These are phyloP conservation scores for Cerioporus squamosus DNA, from an alignment of 1,284 basidiomycete species.

Conservation along the genomic window DNA sequence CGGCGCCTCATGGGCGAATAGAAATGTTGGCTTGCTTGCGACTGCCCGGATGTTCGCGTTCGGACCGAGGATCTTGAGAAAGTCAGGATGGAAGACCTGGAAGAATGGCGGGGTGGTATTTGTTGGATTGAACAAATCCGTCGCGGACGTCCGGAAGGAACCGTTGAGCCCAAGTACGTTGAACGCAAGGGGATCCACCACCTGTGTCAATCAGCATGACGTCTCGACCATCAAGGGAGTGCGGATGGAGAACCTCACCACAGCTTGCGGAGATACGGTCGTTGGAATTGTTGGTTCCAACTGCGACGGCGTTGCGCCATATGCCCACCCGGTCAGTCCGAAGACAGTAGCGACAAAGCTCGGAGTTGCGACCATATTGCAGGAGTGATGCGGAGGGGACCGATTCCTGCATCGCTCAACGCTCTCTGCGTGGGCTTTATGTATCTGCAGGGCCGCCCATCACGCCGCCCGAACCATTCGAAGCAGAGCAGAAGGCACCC, in stretches of 20 bases:
- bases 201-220: too few species aligned
- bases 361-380: slow-evolving; percentile 15
- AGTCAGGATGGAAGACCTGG: slow-evolving; percentile 68
- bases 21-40: slow-evolving; percentile 59
- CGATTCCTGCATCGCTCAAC: neutral
- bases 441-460: slow-evolving; percentile 3
- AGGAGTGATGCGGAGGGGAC: neutral
- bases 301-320: slow-evolving; percentile 6
- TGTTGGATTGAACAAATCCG: slow-evolving; percentile 43
- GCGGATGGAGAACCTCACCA: slow-evolving; percentile 19
- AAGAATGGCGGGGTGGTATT: slow-evolving; percentile 60
- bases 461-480: neutral
- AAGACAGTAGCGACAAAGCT: slow-evolving; percentile 3
- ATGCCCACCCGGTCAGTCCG: slow-evolving; percentile 14
- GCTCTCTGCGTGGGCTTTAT: slow-evolving; percentile 11
- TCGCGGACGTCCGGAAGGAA: slow-evolving; percentile 34
- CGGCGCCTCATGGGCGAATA: slow-evolving; percentile 78
- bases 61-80: slow-evolving; percentile 62
- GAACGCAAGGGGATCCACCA: slow-evolving; percentile 35
- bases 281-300: neutral
- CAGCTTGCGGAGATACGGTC: slow-evolving; percentile 26
- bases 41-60: slow-evolving; percentile 62
- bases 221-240: too few species aligned
- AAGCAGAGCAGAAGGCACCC: slow-evolving; percentile 3
- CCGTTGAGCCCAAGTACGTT: slow-evolving; percentile 37